Evolutionary conservation across 768 basidiomycete genomes (phyloP), one percentile per base, ranked within the genome.

Genomic region (Tricholoma bakamatsutake): DNA sequence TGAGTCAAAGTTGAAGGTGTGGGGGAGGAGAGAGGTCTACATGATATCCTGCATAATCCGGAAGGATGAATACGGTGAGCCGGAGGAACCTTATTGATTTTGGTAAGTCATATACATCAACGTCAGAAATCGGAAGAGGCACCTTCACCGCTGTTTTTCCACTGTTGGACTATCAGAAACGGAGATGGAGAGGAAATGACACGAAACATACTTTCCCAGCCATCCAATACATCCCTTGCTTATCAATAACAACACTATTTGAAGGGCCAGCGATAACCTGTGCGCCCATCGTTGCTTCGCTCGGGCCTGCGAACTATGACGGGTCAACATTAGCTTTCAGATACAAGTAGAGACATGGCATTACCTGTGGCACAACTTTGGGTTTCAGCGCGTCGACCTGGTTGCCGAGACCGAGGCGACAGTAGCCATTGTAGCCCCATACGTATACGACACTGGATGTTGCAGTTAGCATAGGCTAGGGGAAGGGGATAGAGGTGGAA

Each of bases 141-240:
- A 82, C 93, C 95, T 70, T 97, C 95, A 10, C 95, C 95, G 5
- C 92, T 93, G 60, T 86, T 90, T 71, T 98, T 98, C 90, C 91
- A 98, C 83, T 93, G 12, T 39, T 64, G 63, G 42, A 71, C 64
- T 6, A 42, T 15, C n/a, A 27, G 11, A 53, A 21, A 13, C 17
- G 37, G 5, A 12, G 57, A 27, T 18, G 46, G 52, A 33, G 42
- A 30, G 27, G 6, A 45, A 59, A n/a, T 50, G 50, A 42, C 8
- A 18, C 55, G 50, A 52, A n/a, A 35, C 61, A 39, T 64, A 82
- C 87, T 76, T 88, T 93, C 35, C 87, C 90, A 42, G 87, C 88
- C 84, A 88, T 89, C 79, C 80, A 94, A 64, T 84, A 91, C 84
- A 93, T 90, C n/a, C 80, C 78, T 63, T 91, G 87, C 48, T 80